Percentiles rank a stretch among this genome's conserved stretches.
Evolutionary conservation across 108 stramenopile genomes (phyloP).

Genomic region (Cyclostephanos invisitatus): DNA sequence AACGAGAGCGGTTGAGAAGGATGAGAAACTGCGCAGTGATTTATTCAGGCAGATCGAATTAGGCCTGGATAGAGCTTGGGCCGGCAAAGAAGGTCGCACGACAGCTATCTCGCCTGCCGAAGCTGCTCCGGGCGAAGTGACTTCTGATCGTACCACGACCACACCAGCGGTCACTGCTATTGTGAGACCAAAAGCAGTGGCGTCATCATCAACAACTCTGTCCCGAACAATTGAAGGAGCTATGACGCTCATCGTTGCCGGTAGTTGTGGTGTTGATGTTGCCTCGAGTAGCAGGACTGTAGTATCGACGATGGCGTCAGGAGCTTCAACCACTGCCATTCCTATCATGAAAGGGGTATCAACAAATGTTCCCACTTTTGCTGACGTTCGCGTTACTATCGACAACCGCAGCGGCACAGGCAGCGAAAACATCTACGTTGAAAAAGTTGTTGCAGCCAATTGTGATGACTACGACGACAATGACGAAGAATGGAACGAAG

Average conservation of each 20-base stretch:
- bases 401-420: conserved; percentile 5
- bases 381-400: neutral
- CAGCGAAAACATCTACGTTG: neutral
- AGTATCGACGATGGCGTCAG: neutral
- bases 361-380: neutral
- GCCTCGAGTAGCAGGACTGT: neutral
- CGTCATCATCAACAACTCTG: neutral
- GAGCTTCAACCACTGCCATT: neutral
- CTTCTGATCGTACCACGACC: neutral
- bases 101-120: neutral
- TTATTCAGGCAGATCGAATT: conserved; percentile 45
- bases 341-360: neutral
- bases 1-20: neutral
- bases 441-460: neutral
- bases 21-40: conserved; percentile 12
- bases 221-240: neutral
- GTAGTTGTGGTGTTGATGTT: neutral
- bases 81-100: neutral
- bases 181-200: conserved; percentile 4
- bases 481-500: conserved; percentile 57
- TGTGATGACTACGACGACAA: conserved; percentile 16
- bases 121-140: neutral
- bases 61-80: conserved; percentile 28
- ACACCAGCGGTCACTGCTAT: neutral
- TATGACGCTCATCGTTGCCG: neutral